Evolutionary conservation across 129 eudicot species (phyloP), one percentile per base, ranked within the genome.

Genomic region (Chrysanthemum seticuspe): DNA sequence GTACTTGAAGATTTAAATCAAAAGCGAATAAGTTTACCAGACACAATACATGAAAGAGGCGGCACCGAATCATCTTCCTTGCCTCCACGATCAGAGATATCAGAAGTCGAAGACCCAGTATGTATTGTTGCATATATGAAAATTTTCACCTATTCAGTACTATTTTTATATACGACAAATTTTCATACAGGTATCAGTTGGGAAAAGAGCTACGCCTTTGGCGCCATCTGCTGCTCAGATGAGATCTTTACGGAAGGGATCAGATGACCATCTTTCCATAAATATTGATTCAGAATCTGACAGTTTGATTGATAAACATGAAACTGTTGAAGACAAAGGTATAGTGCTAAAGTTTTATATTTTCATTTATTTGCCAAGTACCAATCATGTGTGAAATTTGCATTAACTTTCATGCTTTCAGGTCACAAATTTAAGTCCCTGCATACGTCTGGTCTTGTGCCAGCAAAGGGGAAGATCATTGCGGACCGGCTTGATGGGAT

Each of bases 401-500:
- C 9, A 53, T 10, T 65, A 19, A 21, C 45, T 69, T 58, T 71
- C 40, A 58, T 83, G 59, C 47, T 70, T 85, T 76, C 95, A 89
- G 98, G 98, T 82, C 91, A 92, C 72, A 75, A 71, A 34, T 92
- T 92, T 68, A 92, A 87, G 85, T 85, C 98, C 5, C 83, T 92
- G 65, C 87, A 83, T 78, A 78, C 91, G 27, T 83, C 95, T 14
- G 98, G 98, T 72, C 81, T 92, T 49, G 75, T 92, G 67, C 98
- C 98, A 25, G 81, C 66, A 65, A 89, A 92, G 77, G 98, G 98
- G 69, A 92, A 84, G 83, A 79, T 80, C 86, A 66, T 87, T 73
- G 98, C 98, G 57, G 98, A 92, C 67, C 78, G 91, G 62, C 51
- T 92, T 8, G 98, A 92, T 80, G 98, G 98, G 68, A 77, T 92